Evolutionary conservation across 2,329 filamentous ascomycete species (phyloP), one percentile per base, ranked within the genome.

Genomic region (Colletotrichum sidae): DNA sequence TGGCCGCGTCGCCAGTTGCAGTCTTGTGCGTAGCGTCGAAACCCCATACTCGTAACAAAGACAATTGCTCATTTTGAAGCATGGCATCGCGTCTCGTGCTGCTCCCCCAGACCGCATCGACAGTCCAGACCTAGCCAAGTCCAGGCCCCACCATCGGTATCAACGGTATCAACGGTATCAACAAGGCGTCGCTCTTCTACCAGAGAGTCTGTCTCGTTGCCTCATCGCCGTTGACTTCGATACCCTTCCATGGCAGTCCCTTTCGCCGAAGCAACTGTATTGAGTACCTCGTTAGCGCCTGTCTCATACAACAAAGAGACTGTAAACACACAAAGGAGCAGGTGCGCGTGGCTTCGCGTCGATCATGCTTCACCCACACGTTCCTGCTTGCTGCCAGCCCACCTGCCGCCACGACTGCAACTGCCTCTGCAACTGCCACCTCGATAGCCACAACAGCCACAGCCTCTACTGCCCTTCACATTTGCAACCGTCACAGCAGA

Each of bases 361-460:
- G 59, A 42, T 47, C 34, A 25, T 10, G 25, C 54, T 8, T 44
- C 17, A 8, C n/a, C 33, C 39, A 39, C 15, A n/a, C 45, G 5
- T 17, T 33, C 15, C 47, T 25, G 49, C 37, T 39, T 15, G 56
- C 55, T 55, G 57, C 35, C 57, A 46, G 58, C 52, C 35, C 62
- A 65, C 60, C 61, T 55, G 55, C 45, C 54, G 46, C 46, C 35
- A 41, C 46, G 62, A 58, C 62, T 58, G 57, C 62, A 62, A 56
- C 51, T 46, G 57, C 57, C 15, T 50, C 38, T 51, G n/a, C 38
- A 59, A 59, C 49, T 42, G 55, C 55, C 17, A 11, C 17, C 45
- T 8, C 17, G 4, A 10, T 11, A 34, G 3, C 13, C 13, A 15
- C 42, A n/a, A 13, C 42, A n/a, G 42, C 42, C 15, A 8, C 13